phyloP scores from a whole-genome alignment of 768 basidiomycete genomes.

The Podaxis sp. region DNA sequence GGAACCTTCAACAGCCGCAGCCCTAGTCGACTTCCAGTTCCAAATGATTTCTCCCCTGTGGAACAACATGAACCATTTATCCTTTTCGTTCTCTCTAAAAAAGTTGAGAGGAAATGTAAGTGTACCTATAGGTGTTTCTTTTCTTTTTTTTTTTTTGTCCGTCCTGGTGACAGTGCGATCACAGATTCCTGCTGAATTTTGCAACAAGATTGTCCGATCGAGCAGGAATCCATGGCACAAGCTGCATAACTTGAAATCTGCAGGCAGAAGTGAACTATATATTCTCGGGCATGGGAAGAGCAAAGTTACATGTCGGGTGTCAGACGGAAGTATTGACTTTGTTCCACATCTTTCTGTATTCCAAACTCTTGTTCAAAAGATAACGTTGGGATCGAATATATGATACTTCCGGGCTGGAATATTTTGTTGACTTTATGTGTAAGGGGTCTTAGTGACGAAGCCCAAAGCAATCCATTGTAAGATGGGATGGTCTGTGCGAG shows the following conservation, averaged over 20 bases:
- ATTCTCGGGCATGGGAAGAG: neutral
- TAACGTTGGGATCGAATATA: too few species aligned
- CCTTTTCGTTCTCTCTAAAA: neutral
- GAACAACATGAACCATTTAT: neutral
- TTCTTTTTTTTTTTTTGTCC: neutral
- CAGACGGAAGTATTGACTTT: too few species aligned
- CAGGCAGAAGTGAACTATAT: neutral
- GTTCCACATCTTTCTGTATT: too few species aligned
- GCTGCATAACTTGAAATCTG: neutral
- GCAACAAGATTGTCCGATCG: neutral
- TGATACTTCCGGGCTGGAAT: too few species aligned
- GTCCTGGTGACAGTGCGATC: neutral
- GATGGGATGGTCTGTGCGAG: too few species aligned
- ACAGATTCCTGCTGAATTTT: neutral
- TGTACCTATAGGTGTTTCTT: neutral
- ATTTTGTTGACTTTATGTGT: too few species aligned
- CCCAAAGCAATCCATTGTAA: too few species aligned
- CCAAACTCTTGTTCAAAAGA: too few species aligned
- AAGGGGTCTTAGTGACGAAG: too few species aligned
- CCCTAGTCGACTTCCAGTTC: neutral
- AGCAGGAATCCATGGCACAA: neutral
- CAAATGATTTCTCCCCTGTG: neutral
- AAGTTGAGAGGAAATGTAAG: neutral
- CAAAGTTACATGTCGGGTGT: neutral
- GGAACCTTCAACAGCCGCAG: neutral